These are phyloP conservation scores for Solanum raphanifolium DNA, from an alignment of 257 asterid genomes.

Conservation along the genomic window DNA sequence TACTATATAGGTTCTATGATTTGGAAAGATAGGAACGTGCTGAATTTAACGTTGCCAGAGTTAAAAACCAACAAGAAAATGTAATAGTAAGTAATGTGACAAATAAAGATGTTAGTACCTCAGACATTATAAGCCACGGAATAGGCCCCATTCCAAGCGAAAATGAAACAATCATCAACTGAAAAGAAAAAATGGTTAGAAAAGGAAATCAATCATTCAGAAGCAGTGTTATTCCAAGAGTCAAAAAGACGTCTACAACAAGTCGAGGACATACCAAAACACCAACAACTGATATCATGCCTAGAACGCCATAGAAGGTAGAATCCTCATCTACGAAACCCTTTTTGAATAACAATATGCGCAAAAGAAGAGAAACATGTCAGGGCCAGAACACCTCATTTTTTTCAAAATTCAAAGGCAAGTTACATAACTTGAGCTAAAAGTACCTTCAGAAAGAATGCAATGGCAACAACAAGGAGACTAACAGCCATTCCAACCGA, in stretches of 20 bases:
- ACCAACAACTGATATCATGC: constrained; percentile 61
- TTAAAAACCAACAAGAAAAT: neutral
- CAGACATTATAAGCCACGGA: constrained; percentile 98
- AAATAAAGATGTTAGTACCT: constrained; percentile 34
- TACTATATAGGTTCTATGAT: neutral
- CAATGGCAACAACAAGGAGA: constrained; percentile 59
- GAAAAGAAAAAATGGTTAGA: constrained; percentile 11
- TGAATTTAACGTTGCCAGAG: neutral
- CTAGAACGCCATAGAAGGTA: constrained; percentile 34
- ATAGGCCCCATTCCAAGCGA: constrained; percentile 97
- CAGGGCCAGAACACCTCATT: neutral
- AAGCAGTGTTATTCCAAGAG: neutral
- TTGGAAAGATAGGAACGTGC: neutral
- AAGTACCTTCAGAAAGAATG: constrained; percentile 75
- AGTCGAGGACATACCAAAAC: constrained; percentile 30
- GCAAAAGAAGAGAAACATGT: neutral
- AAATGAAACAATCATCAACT: constrained; percentile 61
- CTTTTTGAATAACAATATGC: constrained; percentile 12
- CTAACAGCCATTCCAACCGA: constrained; percentile 78
- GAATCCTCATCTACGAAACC: constrained; percentile 41
- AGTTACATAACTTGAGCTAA: neutral
- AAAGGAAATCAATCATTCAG: neutral
- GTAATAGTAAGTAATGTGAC: neutral
- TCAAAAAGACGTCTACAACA: neutral
- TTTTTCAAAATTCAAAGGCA: neutral